phyloP scores from a whole-genome alignment of 2,329 filamentous ascomycete species.

The Diaporthe caulivora region DNA sequence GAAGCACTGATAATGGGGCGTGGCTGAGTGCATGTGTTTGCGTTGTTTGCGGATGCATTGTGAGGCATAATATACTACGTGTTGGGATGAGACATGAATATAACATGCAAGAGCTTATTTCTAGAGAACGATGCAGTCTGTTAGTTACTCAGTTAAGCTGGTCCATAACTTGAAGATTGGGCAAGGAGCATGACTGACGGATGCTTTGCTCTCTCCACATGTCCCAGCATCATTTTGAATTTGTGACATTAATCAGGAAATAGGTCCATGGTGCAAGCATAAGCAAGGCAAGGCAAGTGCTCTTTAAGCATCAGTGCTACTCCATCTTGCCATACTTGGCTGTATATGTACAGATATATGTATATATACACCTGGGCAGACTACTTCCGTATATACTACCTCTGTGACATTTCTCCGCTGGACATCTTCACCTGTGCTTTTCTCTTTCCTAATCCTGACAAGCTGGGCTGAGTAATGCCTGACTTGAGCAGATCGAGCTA shows the following conservation, averaged over 20 bases:
- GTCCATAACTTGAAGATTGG: neutral
- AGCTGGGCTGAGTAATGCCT: neutral
- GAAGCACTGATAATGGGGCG: neutral
- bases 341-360: too few relatives aligned
- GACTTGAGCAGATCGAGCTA: too few relatives aligned
- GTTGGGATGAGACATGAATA: neutral
- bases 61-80: neutral
- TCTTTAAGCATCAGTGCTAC: too few relatives aligned
- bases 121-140: neutral
- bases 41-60: neutral
- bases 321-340: too few relatives aligned
- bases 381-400: too few relatives aligned
- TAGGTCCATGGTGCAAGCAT: too few relatives aligned
- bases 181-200: too few relatives aligned
- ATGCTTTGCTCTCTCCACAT: too few relatives aligned
- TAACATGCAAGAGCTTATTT: neutral
- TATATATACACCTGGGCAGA: too few relatives aligned
- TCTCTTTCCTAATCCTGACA: neutral
- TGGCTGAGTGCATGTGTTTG: neutral
- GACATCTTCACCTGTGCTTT: neutral
- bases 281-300: too few relatives aligned
- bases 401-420: neutral
- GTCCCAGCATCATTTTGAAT: too few relatives aligned
- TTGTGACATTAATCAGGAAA: too few relatives aligned
- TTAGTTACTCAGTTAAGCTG: neutral